Evolutionary conservation across 495 filamentous ascomycete genomes (phyloP).

Genomic region (Thermothielavioides terrestris): DNA sequence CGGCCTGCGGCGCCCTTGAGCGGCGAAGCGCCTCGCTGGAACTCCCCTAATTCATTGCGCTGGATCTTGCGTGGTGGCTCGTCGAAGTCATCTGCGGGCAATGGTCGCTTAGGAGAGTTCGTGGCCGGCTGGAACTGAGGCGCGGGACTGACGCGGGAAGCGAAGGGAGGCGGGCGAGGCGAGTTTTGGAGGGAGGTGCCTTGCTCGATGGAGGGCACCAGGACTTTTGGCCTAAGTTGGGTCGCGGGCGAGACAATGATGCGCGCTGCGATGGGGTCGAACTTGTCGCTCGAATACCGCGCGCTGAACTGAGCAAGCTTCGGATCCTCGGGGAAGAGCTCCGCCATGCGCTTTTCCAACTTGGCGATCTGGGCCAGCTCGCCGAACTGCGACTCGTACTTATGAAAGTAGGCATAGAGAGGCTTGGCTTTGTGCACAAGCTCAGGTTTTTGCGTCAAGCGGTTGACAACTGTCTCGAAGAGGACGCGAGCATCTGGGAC

Average conservation of each 20-base stretch:
- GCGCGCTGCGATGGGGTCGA: constrained; percentile 60
- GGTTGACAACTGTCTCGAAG: constrained; percentile 84
- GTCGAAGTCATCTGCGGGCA: constrained; percentile 62
- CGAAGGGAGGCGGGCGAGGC: constrained; percentile 30
- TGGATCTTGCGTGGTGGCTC: constrained; percentile 70
- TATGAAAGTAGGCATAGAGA: constrained; percentile 82
- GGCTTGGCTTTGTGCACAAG: constrained; percentile 66
- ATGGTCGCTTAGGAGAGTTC: constrained; percentile 69
- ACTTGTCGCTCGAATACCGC: constrained; percentile 54
- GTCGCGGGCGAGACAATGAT: constrained; percentile 72
- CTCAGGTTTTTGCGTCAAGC: constrained; percentile 64
- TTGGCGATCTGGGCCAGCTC: constrained; percentile 82
- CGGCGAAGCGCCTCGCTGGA: constrained; percentile 67
- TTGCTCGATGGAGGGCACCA: constrained; percentile 46
- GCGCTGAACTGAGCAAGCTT: constrained; percentile 64
- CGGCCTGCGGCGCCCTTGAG: constrained; percentile 78
- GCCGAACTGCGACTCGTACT: constrained; percentile 89
- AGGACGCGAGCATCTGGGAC: constrained; percentile 83
- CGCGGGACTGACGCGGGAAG: constrained; percentile 36
- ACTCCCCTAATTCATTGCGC: constrained; percentile 25
- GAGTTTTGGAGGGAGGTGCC: constrained; percentile 43
- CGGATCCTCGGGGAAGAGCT: constrained; percentile 83
- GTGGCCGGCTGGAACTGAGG: constrained; percentile 45
- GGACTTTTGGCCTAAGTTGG: constrained; percentile 58
- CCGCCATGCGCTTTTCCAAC: constrained; percentile 83